Conservation (phyloP, 164 flowering plant species). For the Taxillus chinensis region DNA sequence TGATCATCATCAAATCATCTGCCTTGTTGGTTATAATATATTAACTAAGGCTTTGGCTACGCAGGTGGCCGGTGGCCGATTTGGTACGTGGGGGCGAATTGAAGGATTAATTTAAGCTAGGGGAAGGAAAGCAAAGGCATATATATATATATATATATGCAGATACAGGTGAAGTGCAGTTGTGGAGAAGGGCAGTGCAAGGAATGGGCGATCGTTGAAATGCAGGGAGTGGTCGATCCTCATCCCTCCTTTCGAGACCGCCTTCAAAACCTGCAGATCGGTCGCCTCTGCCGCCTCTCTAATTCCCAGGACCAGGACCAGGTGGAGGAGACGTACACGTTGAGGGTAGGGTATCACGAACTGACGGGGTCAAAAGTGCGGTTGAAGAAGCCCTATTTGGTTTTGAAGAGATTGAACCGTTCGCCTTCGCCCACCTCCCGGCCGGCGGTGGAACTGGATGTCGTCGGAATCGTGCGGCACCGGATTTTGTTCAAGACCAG, state of each 20-base stretch:
- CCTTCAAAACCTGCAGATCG: conserved; percentile 67
- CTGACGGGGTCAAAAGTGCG: conserved; percentile 59
- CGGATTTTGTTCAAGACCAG: conserved; percentile 85
- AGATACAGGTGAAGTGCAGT: conserved; percentile 65
- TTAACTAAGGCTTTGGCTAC: too few species aligned
- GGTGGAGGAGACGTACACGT: conserved; percentile 65
- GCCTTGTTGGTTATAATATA: too few species aligned
- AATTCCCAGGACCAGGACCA: conserved; percentile 40
- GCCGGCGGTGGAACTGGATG: conserved; percentile 48
- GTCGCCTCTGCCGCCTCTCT: conserved; percentile 72
- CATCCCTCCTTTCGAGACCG: conserved; percentile 42
- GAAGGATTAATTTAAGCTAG: too few species aligned
- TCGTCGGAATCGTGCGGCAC: conserved; percentile 69
- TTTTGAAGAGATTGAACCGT: conserved; percentile 31
- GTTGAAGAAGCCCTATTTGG: conserved; percentile 77
- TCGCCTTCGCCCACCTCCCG: conserved; percentile 13
- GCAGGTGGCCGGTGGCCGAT: too few species aligned
- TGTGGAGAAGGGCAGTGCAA: conserved; percentile 58
- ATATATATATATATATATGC: too few species aligned
- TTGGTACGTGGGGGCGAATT: too few species aligned
- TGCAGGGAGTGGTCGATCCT: conserved; percentile 76
- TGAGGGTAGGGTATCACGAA: conserved; percentile 89
- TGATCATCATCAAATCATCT: too few species aligned
- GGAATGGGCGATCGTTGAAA: conserved; percentile 86
- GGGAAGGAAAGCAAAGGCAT: too few species aligned